phyloP scores from a whole-genome alignment of 345 rosid genomes.

The Atalantia buxifolia region DNA sequence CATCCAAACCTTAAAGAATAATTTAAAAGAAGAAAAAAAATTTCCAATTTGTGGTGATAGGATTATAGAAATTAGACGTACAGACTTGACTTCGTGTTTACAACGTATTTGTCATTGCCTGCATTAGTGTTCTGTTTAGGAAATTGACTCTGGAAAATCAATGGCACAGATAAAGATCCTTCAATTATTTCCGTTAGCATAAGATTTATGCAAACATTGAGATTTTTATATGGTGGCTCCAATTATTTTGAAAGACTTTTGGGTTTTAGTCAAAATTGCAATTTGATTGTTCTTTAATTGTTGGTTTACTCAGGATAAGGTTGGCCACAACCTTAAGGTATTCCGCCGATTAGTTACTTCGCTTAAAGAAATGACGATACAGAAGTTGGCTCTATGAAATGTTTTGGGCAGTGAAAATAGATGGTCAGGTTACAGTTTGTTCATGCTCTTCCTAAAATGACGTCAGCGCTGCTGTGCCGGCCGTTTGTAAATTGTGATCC shows the following conservation, averaged over 20 bases:
- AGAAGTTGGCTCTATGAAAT: slow-evolving; percentile 35
- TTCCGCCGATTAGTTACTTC: slow-evolving; percentile 71
- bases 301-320: slow-evolving; percentile 58
- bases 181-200: neutral
- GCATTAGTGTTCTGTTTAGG: neutral
- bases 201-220: neutral
- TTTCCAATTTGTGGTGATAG: neutral
- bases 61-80: too few species aligned
- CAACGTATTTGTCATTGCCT: neutral
- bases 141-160: neutral
- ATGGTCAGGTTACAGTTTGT: neutral
- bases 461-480: neutral
- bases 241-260: neutral
- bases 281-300: neutral
- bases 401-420: slow-evolving; percentile 1
- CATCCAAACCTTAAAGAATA: too few species aligned
- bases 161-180: neutral
- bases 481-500: neutral
- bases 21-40: too few species aligned
- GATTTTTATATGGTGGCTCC: neutral
- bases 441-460: neutral
- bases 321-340: slow-evolving; percentile 71
- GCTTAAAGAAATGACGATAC: slow-evolving; percentile 73
- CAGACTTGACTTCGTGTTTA: neutral
- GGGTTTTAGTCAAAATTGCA: neutral